These are phyloP conservation scores for Hibiscus mutabilis DNA, from an alignment of 345 rosid species.

Conservation along the genomic window DNA sequence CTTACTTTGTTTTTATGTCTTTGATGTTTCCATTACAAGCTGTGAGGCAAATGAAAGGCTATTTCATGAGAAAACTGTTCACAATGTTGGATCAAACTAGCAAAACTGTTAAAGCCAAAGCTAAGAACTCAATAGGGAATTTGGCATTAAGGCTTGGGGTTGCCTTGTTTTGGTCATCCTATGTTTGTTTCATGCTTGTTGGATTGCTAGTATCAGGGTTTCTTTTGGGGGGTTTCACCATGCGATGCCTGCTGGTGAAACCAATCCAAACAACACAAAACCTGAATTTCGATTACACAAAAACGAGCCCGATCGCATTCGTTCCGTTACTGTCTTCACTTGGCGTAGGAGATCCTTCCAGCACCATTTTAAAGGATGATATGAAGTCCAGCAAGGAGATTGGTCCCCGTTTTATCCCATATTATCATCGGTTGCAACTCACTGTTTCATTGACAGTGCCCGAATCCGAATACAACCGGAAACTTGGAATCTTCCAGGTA, in stretches of 20 bases:
- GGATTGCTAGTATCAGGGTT: constrained; percentile 25
- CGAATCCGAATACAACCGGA: constrained; percentile 30
- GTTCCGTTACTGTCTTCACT: constrained; percentile 12
- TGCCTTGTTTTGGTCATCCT: constrained; percentile 26
- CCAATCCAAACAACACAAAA: constrained; percentile 17
- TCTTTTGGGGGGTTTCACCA: constrained; percentile 17
- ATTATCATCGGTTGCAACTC: constrained; percentile 24
- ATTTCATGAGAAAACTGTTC: constrained; percentile 9
- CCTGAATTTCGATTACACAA: constrained; percentile 30
- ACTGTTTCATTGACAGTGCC: constrained; percentile 25
- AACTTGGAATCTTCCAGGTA: constrained; percentile 35
- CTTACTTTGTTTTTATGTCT: constrained; percentile 8
- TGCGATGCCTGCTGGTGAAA: constrained; percentile 18
- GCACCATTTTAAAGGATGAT: neutral
- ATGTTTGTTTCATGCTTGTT: constrained; percentile 16
- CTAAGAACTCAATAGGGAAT: constrained; percentile 2
- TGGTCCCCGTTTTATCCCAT: constrained; percentile 16
- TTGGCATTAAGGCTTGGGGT: constrained; percentile 10
- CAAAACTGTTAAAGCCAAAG: constrained; percentile 7
- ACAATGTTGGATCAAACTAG: constrained; percentile 8
- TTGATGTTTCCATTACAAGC: constrained; percentile 21
- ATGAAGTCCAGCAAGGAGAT: neutral
- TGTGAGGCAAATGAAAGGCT: constrained; percentile 6
- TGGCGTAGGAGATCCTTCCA: neutral
- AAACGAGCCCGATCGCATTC: constrained; percentile 23